A percentile compares a stretch with the other conserved stretches of the same genome.
These are phyloP conservation scores for Pholiota adiposa DNA, from an alignment of 1,284 basidiomycete species.

Conservation along the genomic window DNA sequence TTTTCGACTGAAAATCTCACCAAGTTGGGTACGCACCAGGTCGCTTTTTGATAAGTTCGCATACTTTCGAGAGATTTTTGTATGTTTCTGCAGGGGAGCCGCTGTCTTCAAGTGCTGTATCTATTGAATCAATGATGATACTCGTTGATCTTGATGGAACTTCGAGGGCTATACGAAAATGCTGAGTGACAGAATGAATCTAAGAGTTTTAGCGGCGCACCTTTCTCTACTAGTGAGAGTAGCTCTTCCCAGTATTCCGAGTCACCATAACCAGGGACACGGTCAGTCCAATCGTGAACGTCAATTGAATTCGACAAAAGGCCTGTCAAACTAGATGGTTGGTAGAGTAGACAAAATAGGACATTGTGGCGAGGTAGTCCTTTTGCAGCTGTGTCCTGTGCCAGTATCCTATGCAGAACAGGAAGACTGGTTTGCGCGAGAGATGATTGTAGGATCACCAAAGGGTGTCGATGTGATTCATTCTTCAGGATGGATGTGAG, in stretches of 20 bases:
- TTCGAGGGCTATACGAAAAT: slow-evolving; percentile 26
- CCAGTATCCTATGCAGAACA: slow-evolving; percentile 50
- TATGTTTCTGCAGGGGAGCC: slow-evolving; percentile 58
- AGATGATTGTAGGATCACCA: slow-evolving; percentile 70
- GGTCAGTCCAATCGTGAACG: slow-evolving; percentile 55
- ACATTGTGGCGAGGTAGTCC: slow-evolving; percentile 38
- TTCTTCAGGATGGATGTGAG: slow-evolving; percentile 38
- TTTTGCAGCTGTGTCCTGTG: slow-evolving; percentile 24
- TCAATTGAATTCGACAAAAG: slow-evolving; percentile 34
- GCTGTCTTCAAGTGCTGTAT: slow-evolving; percentile 62
- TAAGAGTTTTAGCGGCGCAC: slow-evolving; percentile 34
- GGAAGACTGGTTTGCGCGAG: slow-evolving; percentile 64
- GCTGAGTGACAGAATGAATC: neutral
- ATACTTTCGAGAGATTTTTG: slow-evolving; percentile 51
- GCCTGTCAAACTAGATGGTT: slow-evolving; percentile 45
- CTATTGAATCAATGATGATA: slow-evolving; percentile 70
- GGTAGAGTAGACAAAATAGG: slow-evolving; percentile 66
- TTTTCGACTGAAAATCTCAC: neutral
- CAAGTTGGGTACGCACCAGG: slow-evolving; percentile 42
- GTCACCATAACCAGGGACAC: slow-evolving; percentile 59
- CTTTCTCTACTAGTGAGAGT: slow-evolving; percentile 46
- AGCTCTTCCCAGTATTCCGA: slow-evolving; percentile 42
- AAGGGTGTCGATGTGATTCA: slow-evolving; percentile 45
- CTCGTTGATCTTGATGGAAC: slow-evolving; percentile 49
- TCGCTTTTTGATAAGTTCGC: slow-evolving; percentile 46